Evolutionary conservation across 2,329 filamentous ascomycete genomes (phyloP).

Genomic region (Ceratocystis destructans): DNA sequence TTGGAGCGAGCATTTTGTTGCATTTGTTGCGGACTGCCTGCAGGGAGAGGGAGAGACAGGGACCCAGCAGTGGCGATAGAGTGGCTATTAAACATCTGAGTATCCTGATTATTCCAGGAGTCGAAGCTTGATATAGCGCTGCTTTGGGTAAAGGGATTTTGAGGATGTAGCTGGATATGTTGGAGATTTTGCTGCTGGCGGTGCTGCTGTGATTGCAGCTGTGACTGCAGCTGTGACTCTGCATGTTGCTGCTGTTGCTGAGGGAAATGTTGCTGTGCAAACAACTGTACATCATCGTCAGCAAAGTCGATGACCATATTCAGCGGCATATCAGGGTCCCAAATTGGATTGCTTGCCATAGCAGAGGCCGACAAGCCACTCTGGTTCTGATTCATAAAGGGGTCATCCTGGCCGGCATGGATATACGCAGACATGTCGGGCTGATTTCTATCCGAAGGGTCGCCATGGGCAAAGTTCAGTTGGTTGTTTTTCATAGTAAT

Average conservation of each 20-base stretch:
- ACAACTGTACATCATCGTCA: slow-evolving; percentile 32
- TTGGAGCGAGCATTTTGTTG: slow-evolving; percentile 20
- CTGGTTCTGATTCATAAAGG: slow-evolving; percentile 33
- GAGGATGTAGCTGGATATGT: slow-evolving; percentile 1
- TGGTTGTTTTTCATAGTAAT: slow-evolving; percentile 45
- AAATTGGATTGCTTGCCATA: slow-evolving; percentile 39
- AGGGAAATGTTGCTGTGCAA: slow-evolving; percentile 24
- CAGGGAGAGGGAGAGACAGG: slow-evolving; percentile 14
- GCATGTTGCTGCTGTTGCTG: slow-evolving; percentile 23
- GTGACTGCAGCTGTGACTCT: slow-evolving; percentile 22
- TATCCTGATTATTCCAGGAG: slow-evolving; percentile 12
- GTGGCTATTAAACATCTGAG: slow-evolving; percentile 18
- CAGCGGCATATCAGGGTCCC: slow-evolving; percentile 35
- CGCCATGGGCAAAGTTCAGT: slow-evolving; percentile 35
- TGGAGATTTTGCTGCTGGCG: slow-evolving; percentile 17
- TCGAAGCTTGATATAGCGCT: background rate
- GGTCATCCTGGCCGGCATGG: slow-evolving; percentile 33
- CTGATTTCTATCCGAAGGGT: slow-evolving; percentile 37
- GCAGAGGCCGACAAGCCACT: slow-evolving; percentile 48
- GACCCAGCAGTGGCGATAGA: slow-evolving; percentile 10
- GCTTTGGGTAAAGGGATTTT: slow-evolving; percentile 6
- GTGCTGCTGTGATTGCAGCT: slow-evolving; percentile 21
- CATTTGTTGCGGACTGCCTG: slow-evolving; percentile 16
- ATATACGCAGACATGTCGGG: slow-evolving; percentile 35
- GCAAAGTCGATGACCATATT: slow-evolving; percentile 49